Conservation (phyloP, 768 basidiomycete genomes). For the Suillus discolor region DNA sequence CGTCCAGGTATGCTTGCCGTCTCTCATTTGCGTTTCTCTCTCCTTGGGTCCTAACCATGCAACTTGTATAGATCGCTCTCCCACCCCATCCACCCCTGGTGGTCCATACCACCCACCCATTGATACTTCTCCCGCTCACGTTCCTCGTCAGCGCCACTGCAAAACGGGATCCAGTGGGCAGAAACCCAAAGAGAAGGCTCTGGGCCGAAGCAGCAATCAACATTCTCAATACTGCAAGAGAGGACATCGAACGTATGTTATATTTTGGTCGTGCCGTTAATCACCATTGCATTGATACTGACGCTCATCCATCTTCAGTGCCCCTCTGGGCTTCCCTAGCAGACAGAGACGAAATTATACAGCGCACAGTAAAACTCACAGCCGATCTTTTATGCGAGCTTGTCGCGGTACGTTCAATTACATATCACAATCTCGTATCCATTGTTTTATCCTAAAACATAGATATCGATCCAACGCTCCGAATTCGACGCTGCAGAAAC, state of each 20-base stretch:
- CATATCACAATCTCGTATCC: neutral
- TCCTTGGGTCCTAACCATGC: neutral
- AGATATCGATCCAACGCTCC: constrained; percentile 66
- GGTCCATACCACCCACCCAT: constrained; percentile 68
- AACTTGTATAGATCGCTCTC: constrained; percentile 24
- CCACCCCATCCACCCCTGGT: constrained; percentile 46
- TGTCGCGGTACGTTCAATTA: constrained; percentile 48
- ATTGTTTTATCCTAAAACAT: neutral
- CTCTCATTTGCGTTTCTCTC: neutral
- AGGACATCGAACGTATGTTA: constrained; percentile 29
- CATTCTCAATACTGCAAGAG: constrained; percentile 31
- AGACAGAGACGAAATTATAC: constrained; percentile 52
- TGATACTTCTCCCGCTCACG: constrained; percentile 60
- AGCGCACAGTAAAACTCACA: constrained; percentile 58
- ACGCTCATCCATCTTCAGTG: constrained; percentile 36
- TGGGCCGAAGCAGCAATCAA: constrained; percentile 69
- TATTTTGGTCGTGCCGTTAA: neutral
- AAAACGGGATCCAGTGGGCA: constrained; percentile 73
- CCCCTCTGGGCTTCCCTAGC: constrained; percentile 54
- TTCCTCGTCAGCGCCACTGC: constrained; percentile 68
- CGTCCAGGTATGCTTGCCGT: constrained; percentile 33
- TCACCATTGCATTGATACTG: neutral
- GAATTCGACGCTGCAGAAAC: constrained; percentile 63
- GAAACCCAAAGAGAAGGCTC: constrained; percentile 70
- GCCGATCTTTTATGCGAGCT: constrained; percentile 76